A percentile compares a stretch with the other conserved stretches of the same genome.
These are phyloP conservation scores for Tetrahymena thermophila DNA, from an alignment of 73 alveolate genomes.

Conservation along the genomic window DNA sequence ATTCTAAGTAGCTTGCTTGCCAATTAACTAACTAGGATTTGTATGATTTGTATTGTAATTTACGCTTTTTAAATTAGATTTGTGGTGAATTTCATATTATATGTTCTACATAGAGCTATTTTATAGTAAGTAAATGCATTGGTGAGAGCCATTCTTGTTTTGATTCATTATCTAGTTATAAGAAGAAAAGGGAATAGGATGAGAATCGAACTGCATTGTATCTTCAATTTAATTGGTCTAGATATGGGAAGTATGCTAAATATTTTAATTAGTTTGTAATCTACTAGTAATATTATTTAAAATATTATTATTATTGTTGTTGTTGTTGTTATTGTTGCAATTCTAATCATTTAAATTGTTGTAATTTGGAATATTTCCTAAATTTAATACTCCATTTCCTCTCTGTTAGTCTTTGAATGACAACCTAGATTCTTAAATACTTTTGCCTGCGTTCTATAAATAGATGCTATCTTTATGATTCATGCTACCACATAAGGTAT, in stretches of 20 bases:
- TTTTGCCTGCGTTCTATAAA: not conserved
- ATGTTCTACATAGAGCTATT: not conserved
- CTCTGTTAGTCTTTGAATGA: not conserved
- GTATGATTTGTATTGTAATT: not conserved
- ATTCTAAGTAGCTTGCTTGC: not conserved
- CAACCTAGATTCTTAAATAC: not conserved
- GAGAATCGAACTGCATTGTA: not conserved
- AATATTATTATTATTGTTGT: not conserved
- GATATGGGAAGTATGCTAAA: not conserved
- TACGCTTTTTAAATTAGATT: not conserved
- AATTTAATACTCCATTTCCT: not conserved
- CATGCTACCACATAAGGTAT: not conserved
- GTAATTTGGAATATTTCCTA: not conserved
- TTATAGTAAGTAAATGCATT: not conserved
- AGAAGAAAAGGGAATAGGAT: not conserved
- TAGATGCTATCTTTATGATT: not conserved
- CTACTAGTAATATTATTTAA: not conserved
- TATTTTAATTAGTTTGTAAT: not conserved
- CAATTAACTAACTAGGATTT: not conserved
- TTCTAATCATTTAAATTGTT: not conserved
- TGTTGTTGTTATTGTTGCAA: not conserved
- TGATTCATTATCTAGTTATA: not conserved
- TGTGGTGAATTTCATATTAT: not conserved
- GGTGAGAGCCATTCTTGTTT: not conserved
- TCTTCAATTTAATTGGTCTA: not conserved